Conservation (phyloP, 2,329 filamentous ascomycete genomes). For the Colletotrichum sp. region DNA sequence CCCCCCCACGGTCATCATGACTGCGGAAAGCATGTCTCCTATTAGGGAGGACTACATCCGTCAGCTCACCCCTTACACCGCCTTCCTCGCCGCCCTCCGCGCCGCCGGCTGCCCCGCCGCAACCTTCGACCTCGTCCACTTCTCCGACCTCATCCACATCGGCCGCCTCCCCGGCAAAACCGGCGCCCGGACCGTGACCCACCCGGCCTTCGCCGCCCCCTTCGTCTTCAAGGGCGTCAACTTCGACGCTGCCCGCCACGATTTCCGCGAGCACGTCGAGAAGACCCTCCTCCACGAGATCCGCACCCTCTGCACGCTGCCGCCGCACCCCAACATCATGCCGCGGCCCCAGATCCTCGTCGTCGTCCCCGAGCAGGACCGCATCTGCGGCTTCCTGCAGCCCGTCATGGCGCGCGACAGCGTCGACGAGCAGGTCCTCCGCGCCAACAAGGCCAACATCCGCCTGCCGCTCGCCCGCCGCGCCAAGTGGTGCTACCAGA, state of each 20-base stretch:
- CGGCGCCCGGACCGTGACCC: constrained; percentile 11
- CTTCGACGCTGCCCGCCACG: constrained; percentile 5
- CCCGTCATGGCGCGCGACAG: constrained; percentile 15
- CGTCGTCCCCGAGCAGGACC: background rate
- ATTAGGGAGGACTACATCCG: constrained; percentile 12
- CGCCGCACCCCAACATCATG: constrained; percentile 25
- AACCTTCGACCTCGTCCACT: constrained; percentile 3
- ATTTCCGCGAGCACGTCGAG: constrained; percentile 10
- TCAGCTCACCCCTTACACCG: constrained; percentile 7
- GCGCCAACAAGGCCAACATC: constrained; percentile 6
- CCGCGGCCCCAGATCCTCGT: constrained; percentile 16
- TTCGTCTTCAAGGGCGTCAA: constrained; percentile 25
- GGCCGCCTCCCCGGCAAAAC: constrained; percentile 19
- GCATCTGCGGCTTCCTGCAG: constrained; percentile 24
- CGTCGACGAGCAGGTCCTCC: constrained; percentile 20
- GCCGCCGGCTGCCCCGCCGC: background rate
- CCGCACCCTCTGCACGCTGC: constrained; percentile 16
- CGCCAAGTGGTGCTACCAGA: constrained; percentile 27
- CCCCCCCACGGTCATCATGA: background rate
- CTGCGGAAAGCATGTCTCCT: background rate
- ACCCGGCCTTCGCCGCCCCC: background rate
- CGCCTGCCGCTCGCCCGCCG: constrained; percentile 21
- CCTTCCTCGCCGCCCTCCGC: background rate
- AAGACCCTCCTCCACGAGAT: constrained; percentile 23
- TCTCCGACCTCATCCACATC: constrained; percentile 4